phyloP scores from a whole-genome alignment of 2,329 filamentous ascomycete genomes.

The Rugonectria rugulosa region DNA sequence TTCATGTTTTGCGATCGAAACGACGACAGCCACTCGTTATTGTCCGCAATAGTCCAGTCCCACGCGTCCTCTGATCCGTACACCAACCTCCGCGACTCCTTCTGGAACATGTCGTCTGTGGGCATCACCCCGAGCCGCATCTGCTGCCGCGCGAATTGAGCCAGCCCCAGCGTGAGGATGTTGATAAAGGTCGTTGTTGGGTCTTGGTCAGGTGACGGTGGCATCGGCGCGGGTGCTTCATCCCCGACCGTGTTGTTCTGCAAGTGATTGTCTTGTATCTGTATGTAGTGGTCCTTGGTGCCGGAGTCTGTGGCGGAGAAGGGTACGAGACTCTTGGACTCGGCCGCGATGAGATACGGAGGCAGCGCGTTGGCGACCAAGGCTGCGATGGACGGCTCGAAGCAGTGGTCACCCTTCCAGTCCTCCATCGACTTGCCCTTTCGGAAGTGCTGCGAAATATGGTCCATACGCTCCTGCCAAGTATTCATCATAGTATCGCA shows the following conservation, averaged over 20 bases:
- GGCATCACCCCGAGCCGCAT: constrained; percentile 31
- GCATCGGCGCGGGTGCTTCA: background rate
- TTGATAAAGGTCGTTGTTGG: constrained; percentile 23
- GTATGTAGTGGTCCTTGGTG: constrained; percentile 32
- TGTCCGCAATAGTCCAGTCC: constrained; percentile 41
- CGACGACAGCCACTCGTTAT: constrained; percentile 36
- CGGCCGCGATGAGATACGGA: constrained; percentile 20
- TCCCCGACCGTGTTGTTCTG: background rate
- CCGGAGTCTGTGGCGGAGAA: constrained; percentile 38
- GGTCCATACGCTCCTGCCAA: constrained; percentile 40
- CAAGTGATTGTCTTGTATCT: constrained; percentile 16
- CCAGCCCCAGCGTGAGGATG: constrained; percentile 27
- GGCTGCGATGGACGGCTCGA: constrained; percentile 22
- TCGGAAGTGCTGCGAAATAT: constrained; percentile 37
- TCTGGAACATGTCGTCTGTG: constrained; percentile 40
- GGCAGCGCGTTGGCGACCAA: constrained; percentile 7
- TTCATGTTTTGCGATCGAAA: constrained; percentile 28
- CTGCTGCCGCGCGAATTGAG: constrained; percentile 33
- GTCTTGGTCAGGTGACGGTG: background rate
- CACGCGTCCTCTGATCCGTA: constrained; percentile 35
- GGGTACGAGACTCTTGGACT: constrained; percentile 31
- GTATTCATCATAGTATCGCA: constrained; percentile 34
- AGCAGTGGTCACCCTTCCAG: constrained; percentile 35
- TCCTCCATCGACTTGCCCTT: constrained; percentile 34
- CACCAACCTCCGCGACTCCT: constrained; percentile 36